Base-by-base conservation (phyloP, 768 basidiomycete genomes). In the Trametes gibbosa region DNA sequence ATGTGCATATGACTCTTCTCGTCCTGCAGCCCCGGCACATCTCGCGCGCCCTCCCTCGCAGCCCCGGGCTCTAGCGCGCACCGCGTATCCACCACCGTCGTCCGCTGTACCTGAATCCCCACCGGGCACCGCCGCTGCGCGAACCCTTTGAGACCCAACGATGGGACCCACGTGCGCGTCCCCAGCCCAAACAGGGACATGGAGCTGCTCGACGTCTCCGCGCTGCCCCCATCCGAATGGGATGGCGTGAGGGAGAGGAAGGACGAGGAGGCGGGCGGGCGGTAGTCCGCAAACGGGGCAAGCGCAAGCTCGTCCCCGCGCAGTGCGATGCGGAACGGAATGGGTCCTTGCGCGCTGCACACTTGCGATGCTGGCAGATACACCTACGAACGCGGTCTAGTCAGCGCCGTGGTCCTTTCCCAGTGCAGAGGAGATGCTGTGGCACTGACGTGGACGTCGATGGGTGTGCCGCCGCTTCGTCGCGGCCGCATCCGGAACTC, bases 321-420 rank as follows among this genome's bases (percentile, higher is more conserved):
- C 40, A 71, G 48, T 34, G 65, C 64, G 23, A 71, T 58, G 51
- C 58, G 61, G 58, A 69, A 71, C 7, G 68, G 67, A 16, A 71
- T 69, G 3, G 67, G 66, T 39, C 68, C 67, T 37, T 61, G 56
- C 40, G 64, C 37, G 47, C 63, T 56, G 54, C 68, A 71, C 13
- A 69, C 56, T 29, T 67, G 68, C 4, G 66, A 62, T 14, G 50
- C 50, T 7, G 70, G 67, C 1, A 71, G 62, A 50, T 62, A 71
- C 53, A 71, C 65, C 68, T 60, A 50, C 8, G 52, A 40, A 41
- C 10, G 27, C 41, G 24, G 32, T n/a, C 39, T 16, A 5, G 29
- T 56, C 46, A 56, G 35, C 54, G 49, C 49, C 41, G 43, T 14
- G 27, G 29, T 6, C 42, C n/a, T 17, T 9, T 5, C 10, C 5